Conservation (phyloP, 805 yeast species). For the Candida takata region DNA sequence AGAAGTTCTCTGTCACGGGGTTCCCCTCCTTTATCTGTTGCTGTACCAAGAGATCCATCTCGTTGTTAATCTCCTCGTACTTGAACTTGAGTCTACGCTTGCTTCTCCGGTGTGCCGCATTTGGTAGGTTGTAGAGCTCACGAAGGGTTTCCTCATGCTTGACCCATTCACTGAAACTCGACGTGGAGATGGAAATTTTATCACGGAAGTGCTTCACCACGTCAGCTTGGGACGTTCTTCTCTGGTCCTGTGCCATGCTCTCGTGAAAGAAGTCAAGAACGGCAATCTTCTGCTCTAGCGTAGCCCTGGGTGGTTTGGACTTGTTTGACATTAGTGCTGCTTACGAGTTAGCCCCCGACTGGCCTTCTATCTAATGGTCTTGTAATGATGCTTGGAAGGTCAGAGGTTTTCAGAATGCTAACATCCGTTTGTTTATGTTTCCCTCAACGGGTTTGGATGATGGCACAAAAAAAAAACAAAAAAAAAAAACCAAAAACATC, state of each 20-base stretch:
- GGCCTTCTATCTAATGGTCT: too few relatives aligned
- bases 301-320: slow-evolving; percentile 19
- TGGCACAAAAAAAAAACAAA: too few relatives aligned
- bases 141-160: slow-evolving; percentile 46
- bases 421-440: too few relatives aligned
- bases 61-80: slow-evolving; percentile 50
- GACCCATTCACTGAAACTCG: slow-evolving; percentile 56
- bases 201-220: slow-evolving; percentile 47
- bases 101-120: slow-evolving; percentile 24
- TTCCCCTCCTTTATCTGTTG: slow-evolving; percentile 35
- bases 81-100: slow-evolving; percentile 45
- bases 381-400: too few relatives aligned
- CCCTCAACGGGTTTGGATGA: too few relatives aligned
- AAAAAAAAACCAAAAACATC: too few relatives aligned
- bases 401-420: too few relatives aligned
- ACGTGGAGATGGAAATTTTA: slow-evolving; percentile 48
- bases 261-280: slow-evolving; percentile 44
- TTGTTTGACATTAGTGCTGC: background rate
- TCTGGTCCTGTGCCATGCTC: slow-evolving; percentile 12
- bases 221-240: slow-evolving; percentile 45
- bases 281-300: slow-evolving; percentile 51
- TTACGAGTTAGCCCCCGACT: too few relatives aligned
- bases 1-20: slow-evolving; percentile 46
- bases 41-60: slow-evolving; percentile 49
- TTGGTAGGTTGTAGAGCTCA: slow-evolving; percentile 33